Evolutionary conservation across 352 stramenopile species (phyloP).

Genomic region (Stramenopiles sp.): DNA sequence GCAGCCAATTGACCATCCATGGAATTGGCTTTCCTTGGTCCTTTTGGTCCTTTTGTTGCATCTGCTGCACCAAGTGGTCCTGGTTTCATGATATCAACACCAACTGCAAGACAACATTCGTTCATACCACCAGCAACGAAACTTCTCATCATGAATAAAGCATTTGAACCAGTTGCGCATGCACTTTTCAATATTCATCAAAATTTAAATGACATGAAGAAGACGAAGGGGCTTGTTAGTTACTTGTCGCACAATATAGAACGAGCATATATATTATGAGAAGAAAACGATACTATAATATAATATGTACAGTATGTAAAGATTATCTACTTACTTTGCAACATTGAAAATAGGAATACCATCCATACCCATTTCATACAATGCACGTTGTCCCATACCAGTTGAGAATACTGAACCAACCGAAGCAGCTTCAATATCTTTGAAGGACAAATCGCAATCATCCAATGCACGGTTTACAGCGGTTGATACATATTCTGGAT

Average conservation of each 20-base stretch:
- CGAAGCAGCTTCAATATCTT: slow-evolving; percentile 9
- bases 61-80: slow-evolving; percentile 14
- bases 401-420: slow-evolving; percentile 17
- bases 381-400: slow-evolving; percentile 15
- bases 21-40: slow-evolving; percentile 14
- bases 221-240: no score
- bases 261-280: no score
- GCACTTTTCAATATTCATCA: no score
- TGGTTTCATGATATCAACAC: slow-evolving; percentile 18
- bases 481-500: slow-evolving; percentile 13
- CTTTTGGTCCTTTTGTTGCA: no score
- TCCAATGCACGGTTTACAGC: slow-evolving; percentile 13
- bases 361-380: slow-evolving; percentile 13
- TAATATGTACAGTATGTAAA: no score
- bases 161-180: slow-evolving; percentile 13
- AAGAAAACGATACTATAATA: no score
- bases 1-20: slow-evolving; percentile 18
- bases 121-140: slow-evolving; percentile 13
- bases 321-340: no score
- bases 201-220: no score
- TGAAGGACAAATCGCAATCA: slow-evolving; percentile 12
- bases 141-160: slow-evolving; percentile 17
- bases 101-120: slow-evolving; percentile 14
- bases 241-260: no score
- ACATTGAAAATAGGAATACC: slow-evolving; percentile 17